Conservation (phyloP, 192 early-diverging fungal genomes). For the Dispira parvispora region DNA sequence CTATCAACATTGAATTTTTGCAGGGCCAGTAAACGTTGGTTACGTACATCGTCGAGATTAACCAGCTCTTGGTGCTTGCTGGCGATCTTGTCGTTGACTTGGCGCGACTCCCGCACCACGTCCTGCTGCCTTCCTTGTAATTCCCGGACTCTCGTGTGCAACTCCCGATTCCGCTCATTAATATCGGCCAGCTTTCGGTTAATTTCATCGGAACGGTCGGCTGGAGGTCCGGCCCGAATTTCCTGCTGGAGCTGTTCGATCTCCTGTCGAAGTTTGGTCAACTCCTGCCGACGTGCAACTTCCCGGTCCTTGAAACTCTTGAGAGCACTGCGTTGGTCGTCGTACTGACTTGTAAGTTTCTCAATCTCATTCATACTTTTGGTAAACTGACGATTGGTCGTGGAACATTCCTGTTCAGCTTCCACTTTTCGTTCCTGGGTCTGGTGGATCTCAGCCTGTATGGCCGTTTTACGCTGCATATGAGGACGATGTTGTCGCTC, state of each 20-base stretch:
- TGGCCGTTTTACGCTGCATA: conserved; percentile 17
- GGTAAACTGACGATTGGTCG: conserved; percentile 13
- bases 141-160: conserved; percentile 22
- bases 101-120: conserved; percentile 16
- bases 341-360: conserved; percentile 16
- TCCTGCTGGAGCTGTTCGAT: conserved; percentile 9
- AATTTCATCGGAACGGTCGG: conserved; percentile 8
- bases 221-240: conserved; percentile 13
- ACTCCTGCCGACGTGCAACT: background rate
- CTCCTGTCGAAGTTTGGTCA: conserved; percentile 15
- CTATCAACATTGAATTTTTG: conserved; percentile 29
- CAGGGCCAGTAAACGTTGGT: conserved; percentile 36
- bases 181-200: conserved; percentile 21
- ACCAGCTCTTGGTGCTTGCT: conserved; percentile 26
- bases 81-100: conserved; percentile 19
- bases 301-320: conserved; percentile 2
- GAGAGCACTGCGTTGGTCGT: conserved; percentile 9
- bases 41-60: conserved; percentile 37
- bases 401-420: background rate
- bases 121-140: conserved; percentile 28
- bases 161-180: conserved; percentile 18
- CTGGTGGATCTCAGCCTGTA: conserved; percentile 2
- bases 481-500: conserved; percentile 24
- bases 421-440: background rate
- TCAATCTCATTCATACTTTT: conserved; percentile 17